phyloP scores from a whole-genome alignment of 148 eudicot species.

The Euryodendron excelsum region DNA sequence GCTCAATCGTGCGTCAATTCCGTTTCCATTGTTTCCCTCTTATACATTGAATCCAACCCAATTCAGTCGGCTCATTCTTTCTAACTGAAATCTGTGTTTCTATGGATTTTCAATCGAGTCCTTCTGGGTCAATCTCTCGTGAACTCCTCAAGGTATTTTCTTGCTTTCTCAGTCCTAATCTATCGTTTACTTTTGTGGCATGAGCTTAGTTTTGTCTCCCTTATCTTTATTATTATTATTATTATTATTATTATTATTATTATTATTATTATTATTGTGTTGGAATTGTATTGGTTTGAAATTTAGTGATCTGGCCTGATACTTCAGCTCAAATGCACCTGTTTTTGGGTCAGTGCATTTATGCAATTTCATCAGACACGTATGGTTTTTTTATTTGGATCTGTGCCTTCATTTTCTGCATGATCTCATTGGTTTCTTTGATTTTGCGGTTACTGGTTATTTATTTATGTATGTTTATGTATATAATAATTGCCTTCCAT shows the following conservation, averaged over 20 bases:
- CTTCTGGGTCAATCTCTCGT: conserved; percentile 9
- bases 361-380: background rate
- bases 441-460: background rate
- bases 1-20: background rate
- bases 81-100: background rate
- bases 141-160: conserved; percentile 6
- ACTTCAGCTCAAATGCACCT: background rate
- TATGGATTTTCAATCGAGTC: conserved; percentile 2
- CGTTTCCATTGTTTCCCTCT: too few species aligned
- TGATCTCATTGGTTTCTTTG: background rate
- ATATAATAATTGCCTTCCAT: background rate
- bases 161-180: background rate
- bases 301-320: too few species aligned
- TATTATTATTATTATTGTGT: background rate
- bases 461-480: too few species aligned
- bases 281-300: background rate
- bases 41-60: background rate
- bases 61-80: background rate
- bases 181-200: background rate
- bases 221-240: background rate
- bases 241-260: background rate
- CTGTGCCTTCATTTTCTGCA: background rate
- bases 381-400: background rate
- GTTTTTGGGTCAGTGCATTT: background rate
- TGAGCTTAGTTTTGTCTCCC: too few species aligned